These are phyloP conservation scores for Skeletonema costatum DNA, from an alignment of 108 stramenopile genomes.

Conservation along the genomic window DNA sequence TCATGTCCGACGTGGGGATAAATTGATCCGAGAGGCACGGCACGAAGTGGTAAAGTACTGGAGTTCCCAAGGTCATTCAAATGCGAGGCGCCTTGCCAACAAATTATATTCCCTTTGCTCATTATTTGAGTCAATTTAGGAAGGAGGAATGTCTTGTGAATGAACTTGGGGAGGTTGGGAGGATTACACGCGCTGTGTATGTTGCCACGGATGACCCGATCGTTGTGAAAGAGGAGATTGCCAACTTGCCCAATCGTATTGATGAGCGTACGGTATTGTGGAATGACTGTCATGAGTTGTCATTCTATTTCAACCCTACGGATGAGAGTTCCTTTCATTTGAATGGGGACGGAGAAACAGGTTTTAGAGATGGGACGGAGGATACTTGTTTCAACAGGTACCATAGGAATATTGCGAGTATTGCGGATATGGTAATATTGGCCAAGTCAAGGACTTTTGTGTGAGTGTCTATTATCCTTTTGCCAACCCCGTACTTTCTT, in stretches of 20 bases:
- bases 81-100: constrained; percentile 14
- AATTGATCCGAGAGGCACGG: constrained; percentile 24
- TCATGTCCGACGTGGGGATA: constrained; percentile 56
- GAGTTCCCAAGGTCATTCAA: constrained; percentile 17
- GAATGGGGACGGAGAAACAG: background rate
- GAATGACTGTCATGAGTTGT: constrained; percentile 37
- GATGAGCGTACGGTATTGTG: background rate
- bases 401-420: constrained; percentile 42
- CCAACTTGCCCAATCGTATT: constrained; percentile 2
- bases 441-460: constrained; percentile 25
- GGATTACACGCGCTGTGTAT: constrained; percentile 19
- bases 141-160: constrained; percentile 9
- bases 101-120: constrained; percentile 16
- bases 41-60: constrained; percentile 33
- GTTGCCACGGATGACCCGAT: constrained; percentile 49
- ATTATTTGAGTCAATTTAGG: constrained; percentile 20
- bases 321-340: constrained; percentile 15
- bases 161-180: constrained; percentile 1
- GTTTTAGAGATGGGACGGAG: background rate
- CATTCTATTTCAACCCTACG: constrained; percentile 43
- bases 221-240: constrained; percentile 33
- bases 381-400: constrained; percentile 41
- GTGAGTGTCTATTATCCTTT: background rate
- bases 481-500: background rate
- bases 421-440: constrained; percentile 42